Conservation (phyloP, 805 yeast genomes). For the Hanseniaspora meyeri region DNA sequence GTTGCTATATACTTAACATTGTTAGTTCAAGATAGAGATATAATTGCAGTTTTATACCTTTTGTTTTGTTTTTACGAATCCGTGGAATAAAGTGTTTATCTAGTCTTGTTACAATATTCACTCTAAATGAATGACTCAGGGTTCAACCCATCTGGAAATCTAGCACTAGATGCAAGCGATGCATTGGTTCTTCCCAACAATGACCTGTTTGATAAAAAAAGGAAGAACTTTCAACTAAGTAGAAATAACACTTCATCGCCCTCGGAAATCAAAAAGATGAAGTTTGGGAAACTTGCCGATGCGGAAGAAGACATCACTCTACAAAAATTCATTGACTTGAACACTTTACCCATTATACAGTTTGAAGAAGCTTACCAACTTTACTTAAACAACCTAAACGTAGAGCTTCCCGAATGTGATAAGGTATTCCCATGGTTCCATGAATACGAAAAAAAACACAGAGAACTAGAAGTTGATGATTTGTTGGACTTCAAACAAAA, state of each 20-base stretch:
- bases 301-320: not conserved
- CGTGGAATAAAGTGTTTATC: too few species aligned
- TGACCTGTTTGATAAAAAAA: slow-evolving; percentile 1
- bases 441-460: slow-evolving; percentile 23
- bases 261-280: slow-evolving; percentile 3
- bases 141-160: not conserved
- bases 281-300: not conserved
- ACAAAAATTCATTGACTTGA: not conserved
- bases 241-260: slow-evolving; percentile 9
- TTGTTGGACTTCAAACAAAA: not conserved
- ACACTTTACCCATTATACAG: not conserved
- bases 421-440: slow-evolving; percentile 85
- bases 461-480: not conserved
- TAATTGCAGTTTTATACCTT: too few species aligned
- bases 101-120: too few species aligned
- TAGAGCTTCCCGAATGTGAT: slow-evolving; percentile 49
- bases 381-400: not conserved
- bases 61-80: too few species aligned
- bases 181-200: not conserved
- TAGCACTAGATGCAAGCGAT: not conserved
- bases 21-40: too few species aligned
- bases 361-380: slow-evolving; percentile 3
- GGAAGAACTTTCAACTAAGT: not conserved
- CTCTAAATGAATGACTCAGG: not conserved
- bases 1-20: too few species aligned